These are phyloP conservation scores for Macrophomina phaseolina DNA, from an alignment of 2,329 filamentous ascomycete species.

Conservation along the genomic window DNA sequence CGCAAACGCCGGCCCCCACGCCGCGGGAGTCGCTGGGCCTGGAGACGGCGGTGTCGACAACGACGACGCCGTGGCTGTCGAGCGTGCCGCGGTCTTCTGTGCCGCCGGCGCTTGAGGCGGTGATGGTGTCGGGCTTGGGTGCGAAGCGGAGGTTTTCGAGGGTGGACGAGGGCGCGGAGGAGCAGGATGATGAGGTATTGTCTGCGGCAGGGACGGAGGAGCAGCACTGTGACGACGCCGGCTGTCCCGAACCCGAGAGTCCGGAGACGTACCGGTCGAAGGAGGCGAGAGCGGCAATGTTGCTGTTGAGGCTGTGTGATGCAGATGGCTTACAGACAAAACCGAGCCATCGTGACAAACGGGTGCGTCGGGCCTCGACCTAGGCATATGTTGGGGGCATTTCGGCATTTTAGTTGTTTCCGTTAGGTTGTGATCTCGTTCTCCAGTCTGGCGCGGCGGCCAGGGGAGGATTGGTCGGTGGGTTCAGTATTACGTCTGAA, in stretches of 20 bases:
- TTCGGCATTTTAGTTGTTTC: not conserved
- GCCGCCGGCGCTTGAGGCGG: not conserved
- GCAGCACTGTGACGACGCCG: no score
- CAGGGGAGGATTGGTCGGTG: no score
- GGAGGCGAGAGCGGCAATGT: conserved; percentile 45
- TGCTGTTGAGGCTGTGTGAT: conserved; percentile 41
- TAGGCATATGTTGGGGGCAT: conserved; percentile 9
- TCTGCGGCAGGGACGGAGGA: not conserved
- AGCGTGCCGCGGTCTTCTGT: conserved; percentile 29
- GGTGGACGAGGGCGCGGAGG: conserved; percentile 30
- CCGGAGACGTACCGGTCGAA: not conserved
- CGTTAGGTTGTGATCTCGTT: not conserved
- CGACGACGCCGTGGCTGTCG: conserved; percentile 28
- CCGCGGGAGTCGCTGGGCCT: not conserved
- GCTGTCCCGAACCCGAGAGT: not conserved
- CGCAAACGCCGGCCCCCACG: conserved; percentile 21
- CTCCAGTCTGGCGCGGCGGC: not conserved
- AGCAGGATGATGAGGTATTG: not conserved
- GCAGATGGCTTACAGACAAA: conserved; percentile 28
- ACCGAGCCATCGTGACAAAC: conserved; percentile 34
- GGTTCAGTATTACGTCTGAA: no score
- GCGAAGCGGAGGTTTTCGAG: conserved; percentile 32
- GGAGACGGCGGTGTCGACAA: no score
- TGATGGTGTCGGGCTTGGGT: not conserved
- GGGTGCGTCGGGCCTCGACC: conserved; percentile 39